A percentile compares a stretch with the other conserved stretches of the same genome.
phyloP scores from a whole-genome alignment of 352 stramenopile species.

The Phytophthora tubulina region DNA sequence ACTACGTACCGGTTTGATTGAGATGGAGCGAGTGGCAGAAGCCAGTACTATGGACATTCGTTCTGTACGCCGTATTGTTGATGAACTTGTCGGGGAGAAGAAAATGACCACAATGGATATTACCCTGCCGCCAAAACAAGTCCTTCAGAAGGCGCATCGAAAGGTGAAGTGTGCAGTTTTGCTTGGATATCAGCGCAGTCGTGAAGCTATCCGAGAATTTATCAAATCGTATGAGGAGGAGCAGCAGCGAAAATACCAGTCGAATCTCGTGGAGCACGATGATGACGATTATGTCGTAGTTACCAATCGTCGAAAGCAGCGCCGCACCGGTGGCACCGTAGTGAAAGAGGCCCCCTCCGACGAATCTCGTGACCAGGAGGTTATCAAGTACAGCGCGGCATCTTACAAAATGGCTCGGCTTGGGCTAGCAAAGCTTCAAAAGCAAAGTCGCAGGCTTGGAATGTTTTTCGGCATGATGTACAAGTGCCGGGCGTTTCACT shows the following conservation, averaged over 20 bases:
- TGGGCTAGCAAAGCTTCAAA: constrained; percentile 64
- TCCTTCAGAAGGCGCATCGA: constrained; percentile 70
- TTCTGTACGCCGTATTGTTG: constrained; percentile 71
- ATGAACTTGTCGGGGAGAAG: constrained; percentile 64
- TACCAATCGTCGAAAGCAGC: constrained; percentile 51
- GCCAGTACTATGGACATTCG: constrained; percentile 69
- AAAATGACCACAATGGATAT: constrained; percentile 71
- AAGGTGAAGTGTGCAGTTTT: constrained; percentile 78
- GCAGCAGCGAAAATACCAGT: constrained; percentile 69
- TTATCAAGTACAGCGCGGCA: constrained; percentile 68
- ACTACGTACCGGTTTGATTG: constrained; percentile 62
- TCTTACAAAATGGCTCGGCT: constrained; percentile 77
- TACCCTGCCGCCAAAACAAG: constrained; percentile 68
- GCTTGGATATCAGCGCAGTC: constrained; percentile 59
- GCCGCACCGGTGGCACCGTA: constrained; percentile 23
- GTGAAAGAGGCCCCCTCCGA: constrained; percentile 31
- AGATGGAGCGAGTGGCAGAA: constrained; percentile 54
- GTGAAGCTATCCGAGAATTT: constrained; percentile 60
- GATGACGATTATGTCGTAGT: constrained; percentile 75
- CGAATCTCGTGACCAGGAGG: constrained; percentile 47
- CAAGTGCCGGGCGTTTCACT: constrained; percentile 70
- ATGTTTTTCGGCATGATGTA: constrained; percentile 83
- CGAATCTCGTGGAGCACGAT: constrained; percentile 60
- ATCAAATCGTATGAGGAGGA: constrained; percentile 74
- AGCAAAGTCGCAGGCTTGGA: constrained; percentile 77